Base-by-base conservation (phyloP, 1,139 yeast species). In the Hyphopichia fennica region DNA sequence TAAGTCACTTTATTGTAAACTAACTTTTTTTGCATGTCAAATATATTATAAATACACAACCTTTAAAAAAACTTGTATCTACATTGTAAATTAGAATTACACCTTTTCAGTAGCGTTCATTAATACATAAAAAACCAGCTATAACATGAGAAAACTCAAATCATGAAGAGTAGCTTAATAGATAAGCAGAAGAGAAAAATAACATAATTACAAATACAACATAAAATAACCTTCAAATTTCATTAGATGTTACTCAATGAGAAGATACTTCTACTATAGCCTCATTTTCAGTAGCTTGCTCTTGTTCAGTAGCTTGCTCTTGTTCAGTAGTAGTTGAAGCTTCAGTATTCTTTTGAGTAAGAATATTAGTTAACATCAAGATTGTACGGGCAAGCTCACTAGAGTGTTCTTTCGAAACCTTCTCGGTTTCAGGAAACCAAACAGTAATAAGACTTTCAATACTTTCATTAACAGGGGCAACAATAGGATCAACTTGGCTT, bases 401-500 rank as follows among this genome's bases (percentile, higher is more conserved):
- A 5, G 81, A 66, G 45, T 62, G 67, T 8, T 70, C 72, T n/a
- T 59, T 56, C 3, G 76, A 57, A 13, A 72, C 75, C 39, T 63
- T 62, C 40, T 71, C 70, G 20, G 66, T 68, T 19, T 65, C 67
- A n/a, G 88, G 87, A 35, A 51, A 51, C 44, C 52, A 49, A 31
- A 46, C 44, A 13, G 48, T 50, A 35, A 82, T 70, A 32, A 69
- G 52, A 6, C 67, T 60, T 50, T 77, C 82, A 45, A 86, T 58
- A 35, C 70, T 65, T 37, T 70, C 64, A 62, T 87, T 87, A 34
- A 82, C 41, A 16, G 91, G 90, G 37, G 65, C 71, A 36, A 85
- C 66, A 15, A 84, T 35, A 4, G 89, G 87, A 55, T 87, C 91
- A 25, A 82, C 60, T 35, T 78, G 75, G 16, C 84, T 69, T 49